Base-by-base conservation (phyloP, 805 yeast species). In the Priceomyces fermenticarens region DNA sequence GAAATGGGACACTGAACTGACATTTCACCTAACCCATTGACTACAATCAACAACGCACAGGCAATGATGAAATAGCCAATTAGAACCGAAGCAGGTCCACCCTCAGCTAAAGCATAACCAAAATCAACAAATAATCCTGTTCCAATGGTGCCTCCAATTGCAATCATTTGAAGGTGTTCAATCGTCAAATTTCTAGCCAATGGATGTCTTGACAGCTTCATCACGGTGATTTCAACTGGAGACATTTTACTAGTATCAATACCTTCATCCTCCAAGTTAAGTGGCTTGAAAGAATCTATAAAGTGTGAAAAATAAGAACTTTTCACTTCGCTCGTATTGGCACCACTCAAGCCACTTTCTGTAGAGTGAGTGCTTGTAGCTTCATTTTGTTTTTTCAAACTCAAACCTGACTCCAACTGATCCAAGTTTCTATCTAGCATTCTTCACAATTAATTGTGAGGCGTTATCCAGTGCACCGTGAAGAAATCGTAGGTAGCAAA, bases 121-220 rank as follows among this genome's bases (percentile, higher is more conserved):
- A 85, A 75, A 25, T 25, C 36, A n/a, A 39, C 31, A 26, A 39
- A 39, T 15, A 66, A 63, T 36, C 80, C 80, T 28, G 73, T 62
- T 30, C 77, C 75, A 30, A 70, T 62, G 50, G 74, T 71, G 39
- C 87, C 86, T 46, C 86, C 88, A 40, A 83, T 72, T 30, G 88
- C 83, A 45, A 81, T 77, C 81, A 81, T 77, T 58, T 79, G 84
- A 41, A 76, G 64, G 42, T 76, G 80, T 55, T 80, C 64, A 41
- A 54, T 51, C 45, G 67, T 67, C 43, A 77, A 62, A 29, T 72
- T 67, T 48, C 77, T 59, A 32, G 63, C 64, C 65, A 68, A 62
- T 6, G 68, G 72, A 20, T 77, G 72, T 41, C 65, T 61, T 33
- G 73, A 62, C 4, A 71, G 57, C 27, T 72, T 71, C 42, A 60